Conservation (phyloP, 2,329 filamentous ascomycete genomes). For the Pseudogymnoascus sp. region DNA sequence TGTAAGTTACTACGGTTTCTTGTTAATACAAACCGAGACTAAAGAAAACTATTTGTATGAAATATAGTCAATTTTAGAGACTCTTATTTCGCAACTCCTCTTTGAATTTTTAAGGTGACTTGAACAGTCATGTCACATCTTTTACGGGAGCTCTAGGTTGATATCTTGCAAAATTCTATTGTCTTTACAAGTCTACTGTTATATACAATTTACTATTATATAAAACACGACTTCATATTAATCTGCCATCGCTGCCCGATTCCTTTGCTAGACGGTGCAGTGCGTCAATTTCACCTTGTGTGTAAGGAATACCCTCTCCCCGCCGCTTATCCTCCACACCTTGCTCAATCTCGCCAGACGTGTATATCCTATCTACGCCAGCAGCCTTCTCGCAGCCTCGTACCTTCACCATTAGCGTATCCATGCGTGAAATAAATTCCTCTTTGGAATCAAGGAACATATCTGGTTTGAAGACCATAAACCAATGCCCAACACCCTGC, state of each 20-base stretch:
- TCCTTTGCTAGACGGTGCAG: constrained; percentile 8
- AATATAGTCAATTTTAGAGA: background rate
- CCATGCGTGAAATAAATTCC: constrained; percentile 39
- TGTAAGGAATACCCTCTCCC: constrained; percentile 31
- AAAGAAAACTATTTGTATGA: background rate
- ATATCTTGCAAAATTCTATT: background rate
- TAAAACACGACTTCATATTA: background rate
- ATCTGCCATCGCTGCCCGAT: background rate
- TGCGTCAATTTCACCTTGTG: constrained; percentile 10
- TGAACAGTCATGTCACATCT: background rate
- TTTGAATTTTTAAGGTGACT: background rate
- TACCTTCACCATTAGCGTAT: constrained; percentile 16
- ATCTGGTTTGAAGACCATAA: constrained; percentile 46
- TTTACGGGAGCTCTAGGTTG: background rate
- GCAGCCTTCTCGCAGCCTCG: constrained; percentile 13
- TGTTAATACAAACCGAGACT: background rate
- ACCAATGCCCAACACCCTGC: constrained; percentile 47
- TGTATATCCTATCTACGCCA: constrained; percentile 15
- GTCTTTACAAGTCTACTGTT: background rate
- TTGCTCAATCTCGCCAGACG: constrained; percentile 28
- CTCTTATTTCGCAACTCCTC: background rate
- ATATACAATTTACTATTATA: no score
- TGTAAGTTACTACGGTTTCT: no score
- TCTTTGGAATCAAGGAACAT: constrained; percentile 40
- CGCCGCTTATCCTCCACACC: constrained; percentile 25